phyloP scores from a whole-genome alignment of 257 asterid species.

The Nicotiana otophora region DNA sequence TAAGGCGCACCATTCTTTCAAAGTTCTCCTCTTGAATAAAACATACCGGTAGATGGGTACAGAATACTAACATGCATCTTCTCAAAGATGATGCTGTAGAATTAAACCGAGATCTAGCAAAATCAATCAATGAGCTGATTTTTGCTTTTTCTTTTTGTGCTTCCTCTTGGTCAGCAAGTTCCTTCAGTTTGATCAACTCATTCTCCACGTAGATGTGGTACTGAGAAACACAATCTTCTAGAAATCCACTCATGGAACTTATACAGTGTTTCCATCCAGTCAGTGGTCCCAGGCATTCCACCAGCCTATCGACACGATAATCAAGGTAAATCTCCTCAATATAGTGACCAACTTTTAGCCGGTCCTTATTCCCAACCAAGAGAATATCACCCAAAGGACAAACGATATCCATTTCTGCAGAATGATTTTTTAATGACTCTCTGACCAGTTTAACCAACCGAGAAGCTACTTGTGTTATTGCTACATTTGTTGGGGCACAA shows the following conservation, averaged over 20 bases:
- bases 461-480: conserved; percentile 30
- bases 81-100: conserved; percentile 2
- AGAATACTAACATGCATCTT: conserved; percentile 6
- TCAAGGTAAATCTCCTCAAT: conserved; percentile 35
- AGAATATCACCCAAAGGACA: conserved; percentile 36
- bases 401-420: not conserved
- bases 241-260: conserved; percentile 30
- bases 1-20: conserved; percentile 2
- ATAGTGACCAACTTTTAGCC: conserved; percentile 26
- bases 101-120: not conserved
- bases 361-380: conserved; percentile 38
- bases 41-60: conserved; percentile 7
- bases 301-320: conserved; percentile 32
- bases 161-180: not conserved
- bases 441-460: conserved; percentile 26
- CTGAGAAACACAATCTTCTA: conserved; percentile 32
- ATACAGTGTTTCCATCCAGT: conserved; percentile 36
- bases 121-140: conserved; percentile 5
- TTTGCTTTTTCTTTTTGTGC: not conserved
- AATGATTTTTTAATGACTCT: conserved; percentile 11
- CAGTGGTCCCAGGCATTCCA: conserved; percentile 18
- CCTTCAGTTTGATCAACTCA: not conserved
- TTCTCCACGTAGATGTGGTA: conserved; percentile 19
- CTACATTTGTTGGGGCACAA: conserved; percentile 29
- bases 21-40: conserved; percentile 1